Evolutionary conservation across 23 red algal species (phyloP).

Genomic region (Agarophyton chilense): DNA sequence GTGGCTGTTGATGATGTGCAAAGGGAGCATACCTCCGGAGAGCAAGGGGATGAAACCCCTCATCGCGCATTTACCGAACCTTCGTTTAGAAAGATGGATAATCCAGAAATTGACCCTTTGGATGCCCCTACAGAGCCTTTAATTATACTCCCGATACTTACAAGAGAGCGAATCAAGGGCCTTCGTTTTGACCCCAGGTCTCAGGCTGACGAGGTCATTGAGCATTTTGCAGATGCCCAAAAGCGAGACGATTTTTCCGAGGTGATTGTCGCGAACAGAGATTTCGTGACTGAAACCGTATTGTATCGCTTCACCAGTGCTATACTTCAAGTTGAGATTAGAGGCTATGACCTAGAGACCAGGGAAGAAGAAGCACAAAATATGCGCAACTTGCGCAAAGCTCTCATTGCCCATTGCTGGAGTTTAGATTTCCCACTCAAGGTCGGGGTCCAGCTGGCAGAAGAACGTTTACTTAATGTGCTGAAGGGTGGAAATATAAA

Average conservation of each 20-base stretch:
- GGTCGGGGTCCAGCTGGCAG: conserved; percentile 39
- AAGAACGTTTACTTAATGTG: conserved; percentile 45
- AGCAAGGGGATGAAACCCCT: conserved; percentile 39
- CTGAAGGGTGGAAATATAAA: conserved; percentile 46
- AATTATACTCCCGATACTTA: neutral
- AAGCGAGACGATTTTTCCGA: conserved; percentile 14
- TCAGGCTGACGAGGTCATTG: conserved; percentile 42
- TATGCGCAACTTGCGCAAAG: conserved; percentile 55
- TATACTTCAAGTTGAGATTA: conserved; percentile 65
- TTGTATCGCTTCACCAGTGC: conserved; percentile 72
- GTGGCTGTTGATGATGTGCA: neutral
- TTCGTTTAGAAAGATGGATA: conserved; percentile 29
- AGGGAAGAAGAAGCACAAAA: conserved; percentile 63
- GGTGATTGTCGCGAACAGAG: conserved; percentile 37
- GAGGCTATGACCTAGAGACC: conserved; percentile 10
- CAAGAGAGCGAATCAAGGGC: neutral
- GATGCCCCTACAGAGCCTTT: conserved; percentile 34
- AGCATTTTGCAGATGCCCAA: conserved; percentile 46
- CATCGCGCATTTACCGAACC: conserved; percentile 23
- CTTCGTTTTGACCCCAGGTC: conserved; percentile 33
- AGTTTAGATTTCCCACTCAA: conserved; percentile 52
- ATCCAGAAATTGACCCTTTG: conserved; percentile 27
- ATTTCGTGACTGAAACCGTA: conserved; percentile 49
- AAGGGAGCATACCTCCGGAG: conserved; percentile 39
- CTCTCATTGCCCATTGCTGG: conserved; percentile 57